Evolutionary conservation across 225 moss, liverwort and hornwort genomes (phyloP).

Genomic region (Anthoceros angustus): DNA sequence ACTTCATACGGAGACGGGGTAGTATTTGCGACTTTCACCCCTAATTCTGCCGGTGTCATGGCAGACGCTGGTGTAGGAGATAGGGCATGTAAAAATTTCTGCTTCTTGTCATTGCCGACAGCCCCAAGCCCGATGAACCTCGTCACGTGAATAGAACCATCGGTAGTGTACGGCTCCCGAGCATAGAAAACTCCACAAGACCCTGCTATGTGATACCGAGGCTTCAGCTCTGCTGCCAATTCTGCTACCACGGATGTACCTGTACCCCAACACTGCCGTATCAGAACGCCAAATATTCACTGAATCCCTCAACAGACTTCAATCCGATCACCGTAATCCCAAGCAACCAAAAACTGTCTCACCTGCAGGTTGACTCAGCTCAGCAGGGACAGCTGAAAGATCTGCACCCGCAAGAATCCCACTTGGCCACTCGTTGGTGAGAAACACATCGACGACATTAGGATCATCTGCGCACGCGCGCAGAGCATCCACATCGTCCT

Average conservation of each 20-base stretch:
- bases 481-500: conserved; percentile 92
- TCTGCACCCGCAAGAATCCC: conserved; percentile 38
- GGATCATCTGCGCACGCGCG: conserved; percentile 90
- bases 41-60: conserved; percentile 42
- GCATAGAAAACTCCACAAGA: conserved; percentile 64
- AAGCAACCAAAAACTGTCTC: not conserved
- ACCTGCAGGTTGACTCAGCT: conserved; percentile 19
- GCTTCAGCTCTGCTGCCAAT: conserved; percentile 69
- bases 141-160: conserved; percentile 40
- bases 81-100: conserved; percentile 93
- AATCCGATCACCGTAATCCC: not conserved
- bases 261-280: not conserved
- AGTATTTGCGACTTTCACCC: conserved; percentile 38
- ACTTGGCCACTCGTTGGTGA: conserved; percentile 95
- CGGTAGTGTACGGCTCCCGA: conserved; percentile 66
- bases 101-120: conserved; percentile 84
- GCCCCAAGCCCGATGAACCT: conserved; percentile 84
- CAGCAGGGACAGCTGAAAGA: conserved; percentile 24
- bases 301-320: not conserved
- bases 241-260: conserved; percentile 62
- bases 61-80: conserved; percentile 69
- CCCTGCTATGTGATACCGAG: conserved; percentile 99
- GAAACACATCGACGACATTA: conserved; percentile 66
- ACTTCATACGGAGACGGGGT: conserved; percentile 62
- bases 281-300: not conserved